phyloP scores from a whole-genome alignment of 257 asterid genomes.

The Paraleonurus japonicus region DNA sequence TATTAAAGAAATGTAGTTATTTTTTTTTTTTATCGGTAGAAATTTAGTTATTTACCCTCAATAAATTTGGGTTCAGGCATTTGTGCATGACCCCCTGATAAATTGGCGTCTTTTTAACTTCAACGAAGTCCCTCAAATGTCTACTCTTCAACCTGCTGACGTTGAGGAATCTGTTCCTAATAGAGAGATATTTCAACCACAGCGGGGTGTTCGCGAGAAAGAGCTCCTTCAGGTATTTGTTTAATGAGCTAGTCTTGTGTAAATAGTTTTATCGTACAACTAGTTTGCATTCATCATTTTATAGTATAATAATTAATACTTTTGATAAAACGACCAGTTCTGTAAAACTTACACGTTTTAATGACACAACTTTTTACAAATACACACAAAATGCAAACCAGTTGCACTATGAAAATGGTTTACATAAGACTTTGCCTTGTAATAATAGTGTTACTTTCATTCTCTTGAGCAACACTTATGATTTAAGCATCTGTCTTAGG shows the following conservation, averaged over 20 bases:
- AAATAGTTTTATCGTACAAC: no score
- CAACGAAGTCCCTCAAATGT: slow-evolving; percentile 92
- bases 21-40: no score
- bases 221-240: slow-evolving; percentile 82
- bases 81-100: slow-evolving; percentile 97
- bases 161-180: slow-evolving; percentile 64
- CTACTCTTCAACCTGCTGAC: slow-evolving; percentile 64
- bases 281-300: no score
- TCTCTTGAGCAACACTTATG: slow-evolving; percentile 4
- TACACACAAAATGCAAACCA: no score
- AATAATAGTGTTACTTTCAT: not conserved
- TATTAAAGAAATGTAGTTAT: not conserved
- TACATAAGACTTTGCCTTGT: no score
- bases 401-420: no score
- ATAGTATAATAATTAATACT: no score
- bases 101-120: slow-evolving; percentile 99
- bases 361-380: no score
- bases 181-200: slow-evolving; percentile 80
- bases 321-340: no score
- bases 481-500: slow-evolving; percentile 44
- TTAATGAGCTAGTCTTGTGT: not conserved
- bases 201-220: slow-evolving; percentile 83
- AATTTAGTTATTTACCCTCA: not conserved
- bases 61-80: slow-evolving; percentile 57
- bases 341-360: no score